Percentiles rank a stretch among this genome's conserved stretches.
These are phyloP conservation scores for Orbilia quercus DNA, from an alignment of 2,329 filamentous ascomycete species.

Conservation along the genomic window DNA sequence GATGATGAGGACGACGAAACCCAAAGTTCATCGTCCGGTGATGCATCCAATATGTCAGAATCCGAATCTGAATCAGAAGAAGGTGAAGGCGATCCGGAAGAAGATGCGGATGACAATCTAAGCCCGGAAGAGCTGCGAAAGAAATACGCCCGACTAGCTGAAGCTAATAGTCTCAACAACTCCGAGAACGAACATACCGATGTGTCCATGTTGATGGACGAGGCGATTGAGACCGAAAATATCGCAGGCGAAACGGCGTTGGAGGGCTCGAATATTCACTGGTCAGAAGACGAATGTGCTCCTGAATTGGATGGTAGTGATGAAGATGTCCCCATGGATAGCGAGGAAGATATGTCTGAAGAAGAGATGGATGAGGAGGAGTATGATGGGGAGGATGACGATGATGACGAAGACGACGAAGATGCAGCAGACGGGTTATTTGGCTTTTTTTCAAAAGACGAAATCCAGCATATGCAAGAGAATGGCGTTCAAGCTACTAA, in stretches of 20 bases:
- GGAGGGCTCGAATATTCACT: conserved; percentile 57
- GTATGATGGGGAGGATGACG: conserved; percentile 61
- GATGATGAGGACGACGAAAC: conserved; percentile 62
- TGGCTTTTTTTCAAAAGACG: conserved; percentile 71
- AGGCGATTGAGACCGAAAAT: conserved; percentile 66
- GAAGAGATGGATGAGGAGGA: conserved; percentile 62
- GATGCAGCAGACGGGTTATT: conserved; percentile 64
- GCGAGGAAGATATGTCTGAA: conserved; percentile 65
- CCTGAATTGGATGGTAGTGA: conserved; percentile 68
- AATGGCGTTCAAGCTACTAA: conserved; percentile 60
- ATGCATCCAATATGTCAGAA: conserved; percentile 62
- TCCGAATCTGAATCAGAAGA: conserved; percentile 67
- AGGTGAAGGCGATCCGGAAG: conserved; percentile 63
- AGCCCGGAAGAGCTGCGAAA: conserved; percentile 59
- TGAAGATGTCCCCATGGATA: conserved; percentile 76
- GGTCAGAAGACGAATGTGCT: conserved; percentile 58
- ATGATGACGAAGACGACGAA: conserved; percentile 62
- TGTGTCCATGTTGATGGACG: conserved; percentile 74
- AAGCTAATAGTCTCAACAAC: conserved; percentile 58
- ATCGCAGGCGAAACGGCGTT: conserved; percentile 63
- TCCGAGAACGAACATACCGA: conserved; percentile 64
- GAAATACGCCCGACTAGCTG: conserved; percentile 58
- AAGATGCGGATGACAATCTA: conserved; percentile 61
- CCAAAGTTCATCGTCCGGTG: conserved; percentile 56
- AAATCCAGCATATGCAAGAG: conserved; percentile 68